Base-by-base conservation (phyloP, 2,329 filamentous ascomycete genomes). In the Balansia obtecta region DNA sequence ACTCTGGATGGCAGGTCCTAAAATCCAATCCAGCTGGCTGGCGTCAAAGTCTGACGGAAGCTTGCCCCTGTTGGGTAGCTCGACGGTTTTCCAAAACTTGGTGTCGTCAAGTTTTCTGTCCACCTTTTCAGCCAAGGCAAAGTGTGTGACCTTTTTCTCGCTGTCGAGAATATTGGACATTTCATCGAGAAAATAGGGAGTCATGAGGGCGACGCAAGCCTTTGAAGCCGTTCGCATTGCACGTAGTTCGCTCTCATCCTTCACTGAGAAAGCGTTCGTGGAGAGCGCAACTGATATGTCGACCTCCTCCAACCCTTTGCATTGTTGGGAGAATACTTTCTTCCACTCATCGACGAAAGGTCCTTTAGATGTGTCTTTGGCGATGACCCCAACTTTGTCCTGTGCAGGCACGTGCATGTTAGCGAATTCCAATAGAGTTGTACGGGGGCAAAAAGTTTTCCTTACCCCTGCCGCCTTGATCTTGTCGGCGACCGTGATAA, bases 311-410 rank as follows among this genome's bases (percentile, higher is more conserved):
- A 88, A 71, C 54, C 94, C 90, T 64, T 93, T 90, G 65, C 84
- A 85, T 54, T 87, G 81, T 20, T 86, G 85, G 51, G 75, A 73
- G 59, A 87, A 91, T 4, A 82, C 69, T 58, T 88, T 87, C 70
- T 93, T 95, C 93, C 93, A 98, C 67, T 98, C 93, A 50, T 95
- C 89, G 61, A 91, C 83, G 60, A 98, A 97, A 0, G 89, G 89
- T 2, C 93, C 93, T 48, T 77, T 80, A 2, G 90, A 85, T 22
- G 77, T 82, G 63, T 96, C 90, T 70, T 95, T 96, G 45, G 85
- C 74, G 49, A 97, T 73, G 39, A 89, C 77, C 33, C 91, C 94
- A 20, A 97, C 80, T 73, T 95, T 97, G 65, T 91, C 93, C 84
- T 89, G 58, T 40, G 50, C 18, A 32, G 40, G 43, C 56, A 22